Evolutionary conservation across 257 asterid genomes (phyloP), one percentile per base, ranked within the genome.

Genomic region (Osmanthus fragrans): DNA sequence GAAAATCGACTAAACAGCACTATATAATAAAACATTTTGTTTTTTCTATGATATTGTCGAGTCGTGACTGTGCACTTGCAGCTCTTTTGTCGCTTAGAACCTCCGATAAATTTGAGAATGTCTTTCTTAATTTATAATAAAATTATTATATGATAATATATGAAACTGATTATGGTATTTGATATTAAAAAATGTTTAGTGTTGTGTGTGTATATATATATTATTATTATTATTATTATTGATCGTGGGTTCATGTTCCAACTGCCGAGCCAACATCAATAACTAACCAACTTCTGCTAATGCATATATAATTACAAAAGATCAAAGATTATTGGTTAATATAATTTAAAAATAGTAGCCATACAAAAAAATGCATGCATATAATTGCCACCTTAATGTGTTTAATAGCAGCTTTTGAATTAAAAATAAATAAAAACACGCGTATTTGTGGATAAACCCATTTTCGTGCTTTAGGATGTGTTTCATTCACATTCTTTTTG

Each of bases 191-290:
- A 23, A 63, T 63, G 69, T 63, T 63, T 63, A 27, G 69, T 63
- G 66, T 16, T 58, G 18, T 51, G n/a, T 7, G 27, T 25, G 18
- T 51, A 23, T 3, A 56, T 0, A 18, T 19, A n/a, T 54, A n/a
- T n/a, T n/a, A n/a, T n/a, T n/a, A n/a, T n/a, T n/a, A n/a, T n/a
- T n/a, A n/a, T n/a, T 7, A 58, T 8, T n/a, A 21, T 58, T 58
- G 11, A 58, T 58, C 5, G 29, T 58, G 69, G 69, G 4, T 63
- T 63, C 34, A 11, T 63, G 36, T 63, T 15, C 69, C 69, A 63
- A 63, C 69, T 4, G 69, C 69, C 69, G 36, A 63, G 69, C 69
- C 69, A 63, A 63, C 69, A 63, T 63, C 69, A 63, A 63, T 63
- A 63, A 63, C 69, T 63, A 63, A 63, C 69, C 69, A 63, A 23